Percentiles rank a stretch among this genome's conserved stretches.
Evolutionary conservation across 768 basidiomycete species (phyloP).

Genomic region (Thelephora ganbajun): DNA sequence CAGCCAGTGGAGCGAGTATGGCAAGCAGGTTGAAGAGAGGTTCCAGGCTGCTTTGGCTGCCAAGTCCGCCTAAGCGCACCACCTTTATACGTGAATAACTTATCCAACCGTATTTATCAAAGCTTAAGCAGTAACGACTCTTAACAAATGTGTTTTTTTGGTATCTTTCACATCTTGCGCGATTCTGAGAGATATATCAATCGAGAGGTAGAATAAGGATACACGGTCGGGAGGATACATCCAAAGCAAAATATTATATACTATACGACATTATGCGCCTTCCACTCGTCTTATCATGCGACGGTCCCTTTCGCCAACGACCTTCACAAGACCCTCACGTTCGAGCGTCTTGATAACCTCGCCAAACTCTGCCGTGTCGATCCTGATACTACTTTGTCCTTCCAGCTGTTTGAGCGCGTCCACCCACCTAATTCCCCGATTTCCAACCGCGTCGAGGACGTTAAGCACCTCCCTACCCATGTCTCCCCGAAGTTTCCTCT

Average conservation of each 20-base stretch:
- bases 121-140: too few species aligned
- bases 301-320: slow-evolving; percentile 77
- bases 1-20: too few species aligned
- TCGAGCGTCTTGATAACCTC: slow-evolving; percentile 68
- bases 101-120: too few species aligned
- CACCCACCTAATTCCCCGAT: slow-evolving; percentile 63
- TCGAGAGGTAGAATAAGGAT: neutral
- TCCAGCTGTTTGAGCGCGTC: slow-evolving; percentile 71
- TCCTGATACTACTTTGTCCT: slow-evolving; percentile 71
- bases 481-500: slow-evolving; percentile 78
- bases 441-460: slow-evolving; percentile 37
- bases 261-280: slow-evolving; percentile 12
- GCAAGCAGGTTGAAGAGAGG: too few species aligned
- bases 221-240: neutral
- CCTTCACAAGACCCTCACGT: slow-evolving; percentile 77
- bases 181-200: neutral
- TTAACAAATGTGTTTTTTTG: too few species aligned
- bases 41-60: too few species aligned
- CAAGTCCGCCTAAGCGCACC: too few species aligned
- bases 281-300: slow-evolving; percentile 67
- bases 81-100: too few species aligned
- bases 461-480: slow-evolving; percentile 70
- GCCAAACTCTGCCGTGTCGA: slow-evolving; percentile 70
- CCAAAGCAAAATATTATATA: slow-evolving; percentile 1
- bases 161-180: neutral